Evolutionary conservation across 225 moss, liverwort and hornwort genomes (phyloP).

Genomic region (Marchantia paleacea): DNA sequence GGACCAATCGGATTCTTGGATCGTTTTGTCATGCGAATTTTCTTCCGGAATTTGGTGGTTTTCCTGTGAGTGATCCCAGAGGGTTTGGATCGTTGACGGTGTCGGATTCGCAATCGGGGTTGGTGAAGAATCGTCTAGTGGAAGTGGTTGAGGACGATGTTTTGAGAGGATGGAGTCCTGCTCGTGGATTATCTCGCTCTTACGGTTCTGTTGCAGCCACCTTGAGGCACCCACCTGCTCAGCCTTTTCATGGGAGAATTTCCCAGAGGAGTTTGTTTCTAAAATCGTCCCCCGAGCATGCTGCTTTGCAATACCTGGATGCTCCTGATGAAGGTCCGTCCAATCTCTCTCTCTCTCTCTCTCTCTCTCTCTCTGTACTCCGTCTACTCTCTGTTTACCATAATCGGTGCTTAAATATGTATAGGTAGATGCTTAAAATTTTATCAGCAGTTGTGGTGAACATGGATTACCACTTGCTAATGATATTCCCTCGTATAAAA

Average conservation of each 20-base stretch:
- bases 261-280: slow-evolving; percentile 31
- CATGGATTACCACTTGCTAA: too few species aligned
- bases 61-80: neutral
- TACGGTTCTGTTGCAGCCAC: neutral
- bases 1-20: neutral
- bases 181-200: neutral
- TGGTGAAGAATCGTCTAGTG: neutral
- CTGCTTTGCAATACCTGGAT: slow-evolving; percentile 40
- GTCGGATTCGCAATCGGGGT: neutral
- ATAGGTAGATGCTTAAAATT: too few species aligned
- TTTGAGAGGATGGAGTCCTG: neutral
- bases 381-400: neutral
- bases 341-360: too few species aligned
- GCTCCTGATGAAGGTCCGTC: slow-evolving; percentile 39
- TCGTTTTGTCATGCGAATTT: neutral
- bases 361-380: too few species aligned
- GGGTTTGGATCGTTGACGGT: neutral
- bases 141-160: neutral
- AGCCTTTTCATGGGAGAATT: neutral
- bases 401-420: too few species aligned
- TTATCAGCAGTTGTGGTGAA: too few species aligned
- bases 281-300: slow-evolving; percentile 38
- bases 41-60: neutral
- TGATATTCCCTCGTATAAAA: too few species aligned
- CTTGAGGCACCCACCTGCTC: neutral